A percentile compares a stretch with the other conserved stretches of the same genome.
phyloP scores from a whole-genome alignment of 192 early-diverging fungal species.

The Coemansia sp. region DNA sequence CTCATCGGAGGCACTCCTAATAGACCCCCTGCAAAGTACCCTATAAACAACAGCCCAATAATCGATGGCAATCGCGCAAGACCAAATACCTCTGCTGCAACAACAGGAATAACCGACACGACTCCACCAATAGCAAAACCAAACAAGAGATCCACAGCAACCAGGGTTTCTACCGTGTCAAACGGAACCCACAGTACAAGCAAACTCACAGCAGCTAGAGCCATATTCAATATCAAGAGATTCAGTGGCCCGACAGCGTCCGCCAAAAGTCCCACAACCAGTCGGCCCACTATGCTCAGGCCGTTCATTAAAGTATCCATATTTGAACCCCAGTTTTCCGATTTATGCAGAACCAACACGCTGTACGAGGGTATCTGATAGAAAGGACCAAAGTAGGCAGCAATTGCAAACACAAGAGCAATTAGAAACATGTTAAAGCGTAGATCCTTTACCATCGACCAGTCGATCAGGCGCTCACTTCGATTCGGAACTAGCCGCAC shows the following conservation, averaged over 20 bases:
- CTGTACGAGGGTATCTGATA: conserved; percentile 52
- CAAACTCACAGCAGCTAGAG: conserved; percentile 28
- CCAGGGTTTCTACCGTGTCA: conserved; percentile 26
- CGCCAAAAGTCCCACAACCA: conserved; percentile 38
- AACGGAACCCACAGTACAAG: conserved; percentile 53
- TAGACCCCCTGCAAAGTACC: conserved; percentile 46
- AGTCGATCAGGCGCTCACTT: conserved; percentile 45
- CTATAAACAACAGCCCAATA: conserved; percentile 46
- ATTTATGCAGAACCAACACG: conserved; percentile 49
- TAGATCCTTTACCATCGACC: conserved; percentile 32
- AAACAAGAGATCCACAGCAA: conserved; percentile 39
- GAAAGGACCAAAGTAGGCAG: conserved; percentile 55
- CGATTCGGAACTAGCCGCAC: conserved; percentile 40
- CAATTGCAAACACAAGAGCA: conserved; percentile 38
- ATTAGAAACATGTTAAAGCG: conserved; percentile 45
- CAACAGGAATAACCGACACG: conserved; percentile 50
- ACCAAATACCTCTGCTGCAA: conserved; percentile 45
- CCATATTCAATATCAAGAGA: conserved; percentile 31
- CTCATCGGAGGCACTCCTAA: conserved; percentile 51
- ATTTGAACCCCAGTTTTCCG: conserved; percentile 46
- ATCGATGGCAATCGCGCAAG: conserved; percentile 46
- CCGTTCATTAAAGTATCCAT: conserved; percentile 56
- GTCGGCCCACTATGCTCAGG: conserved; percentile 41
- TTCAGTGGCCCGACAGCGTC: conserved; percentile 46
- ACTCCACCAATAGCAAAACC: conserved; percentile 50